Percentiles rank a stretch among this genome's conserved stretches.
phyloP scores from a whole-genome alignment of 1,139 yeast species.

The Yamadazyma diospyri region DNA sequence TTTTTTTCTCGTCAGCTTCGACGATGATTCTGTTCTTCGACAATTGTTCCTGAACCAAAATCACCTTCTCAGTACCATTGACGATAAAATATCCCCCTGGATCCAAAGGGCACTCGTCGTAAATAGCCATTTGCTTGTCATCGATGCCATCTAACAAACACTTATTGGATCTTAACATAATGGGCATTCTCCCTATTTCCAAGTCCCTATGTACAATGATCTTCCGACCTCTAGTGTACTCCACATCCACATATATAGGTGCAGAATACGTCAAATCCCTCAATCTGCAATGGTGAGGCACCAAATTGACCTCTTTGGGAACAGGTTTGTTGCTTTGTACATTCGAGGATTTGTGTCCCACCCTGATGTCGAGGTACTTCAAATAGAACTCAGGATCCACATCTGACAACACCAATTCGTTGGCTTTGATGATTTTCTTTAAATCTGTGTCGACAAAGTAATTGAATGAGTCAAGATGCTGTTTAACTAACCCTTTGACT shows the following conservation, averaged over 20 bases:
- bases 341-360: conserved; percentile 56
- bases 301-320: conserved; percentile 62
- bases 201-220: conserved; percentile 86
- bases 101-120: conserved; percentile 94
- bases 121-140: conserved; percentile 79
- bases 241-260: conserved; percentile 94
- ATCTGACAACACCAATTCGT: conserved; percentile 83
- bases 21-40: conserved; percentile 96
- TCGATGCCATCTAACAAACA: conserved; percentile 79
- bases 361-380: conserved; percentile 86
- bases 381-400: conserved; percentile 96
- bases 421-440: conserved; percentile 87
- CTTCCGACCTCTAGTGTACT: conserved; percentile 90
- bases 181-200: conserved; percentile 97
- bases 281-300: conserved; percentile 95
- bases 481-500: conserved; percentile 94
- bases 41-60: conserved; percentile 92
- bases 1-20: conserved; percentile 94
- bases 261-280: conserved; percentile 96
- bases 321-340: conserved; percentile 34
- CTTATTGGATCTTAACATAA: conserved; percentile 90
- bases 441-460: conserved; percentile 92
- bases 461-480: conserved; percentile 94
- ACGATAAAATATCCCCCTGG: conserved; percentile 99
- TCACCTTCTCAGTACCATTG: conserved; percentile 97